phyloP scores from a whole-genome alignment of 129 eudicot genomes.

The Tanacetum coccineum region DNA sequence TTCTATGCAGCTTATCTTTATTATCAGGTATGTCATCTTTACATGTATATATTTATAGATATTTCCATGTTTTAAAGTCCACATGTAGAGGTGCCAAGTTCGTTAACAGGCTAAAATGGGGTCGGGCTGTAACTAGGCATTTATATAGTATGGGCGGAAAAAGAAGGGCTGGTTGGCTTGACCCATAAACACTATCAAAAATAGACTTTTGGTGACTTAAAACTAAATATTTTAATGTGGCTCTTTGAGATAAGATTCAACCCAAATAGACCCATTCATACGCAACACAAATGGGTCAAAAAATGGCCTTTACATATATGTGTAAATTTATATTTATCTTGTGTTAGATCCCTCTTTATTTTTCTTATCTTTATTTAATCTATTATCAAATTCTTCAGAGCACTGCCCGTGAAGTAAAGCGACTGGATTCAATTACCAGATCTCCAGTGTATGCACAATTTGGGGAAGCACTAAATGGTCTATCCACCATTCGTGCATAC shows the following conservation, averaged over 20 bases:
- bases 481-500: slow-evolving; percentile 91
- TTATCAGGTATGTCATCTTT: slow-evolving; percentile 60
- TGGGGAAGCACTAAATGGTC: slow-evolving; percentile 90
- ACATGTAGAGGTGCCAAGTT: neutral
- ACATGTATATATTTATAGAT: neutral
- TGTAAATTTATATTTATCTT: neutral
- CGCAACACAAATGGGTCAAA: neutral
- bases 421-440: slow-evolving; percentile 77
- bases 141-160: neutral
- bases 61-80: neutral
- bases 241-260: neutral
- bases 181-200: neutral
- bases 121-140: neutral
- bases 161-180: neutral
- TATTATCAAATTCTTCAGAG: slow-evolving; percentile 45
- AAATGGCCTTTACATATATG: neutral
- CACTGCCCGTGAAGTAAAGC: slow-evolving; percentile 96
- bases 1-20: slow-evolving; percentile 90
- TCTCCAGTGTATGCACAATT: slow-evolving; percentile 98
- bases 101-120: neutral
- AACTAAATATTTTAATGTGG: neutral
- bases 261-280: neutral
- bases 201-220: neutral
- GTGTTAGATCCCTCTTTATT: neutral
- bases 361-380: neutral